Base-by-base conservation (phyloP, 805 yeast species). In the Kodamaea hsintzibuensis region DNA sequence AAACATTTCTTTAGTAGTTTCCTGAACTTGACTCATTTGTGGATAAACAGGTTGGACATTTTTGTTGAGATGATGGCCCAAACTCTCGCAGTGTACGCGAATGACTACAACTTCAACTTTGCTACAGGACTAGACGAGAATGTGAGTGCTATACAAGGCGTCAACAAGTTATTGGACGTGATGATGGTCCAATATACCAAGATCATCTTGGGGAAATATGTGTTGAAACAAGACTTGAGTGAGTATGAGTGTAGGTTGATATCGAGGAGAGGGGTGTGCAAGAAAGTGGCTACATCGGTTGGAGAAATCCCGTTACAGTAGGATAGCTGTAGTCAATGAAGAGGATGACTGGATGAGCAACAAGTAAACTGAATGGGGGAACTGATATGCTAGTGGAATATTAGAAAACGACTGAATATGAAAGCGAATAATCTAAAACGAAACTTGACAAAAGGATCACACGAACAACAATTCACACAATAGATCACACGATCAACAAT, bases 221-320 rank as follows among this genome's bases (percentile, higher is more conserved):
- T 76, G 19, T 60, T 76, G 49, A 74, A 73, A 59, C 57, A 70
- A 48, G 72, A 69, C 5, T 61, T 76, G 33, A 55, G 55, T 18
- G 57, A 49, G 2, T 35, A 42, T 7, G 70, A 69, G 19, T 75
- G 79, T 57, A 70, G 64, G 52, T 58, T 74, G 22, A 67, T 76
- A 27, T 62, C 59, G 48, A 61, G 80, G 43, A 58, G 80, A 49
- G 71, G 69, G 12, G 62, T 76, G 6, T 76, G 80, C 47, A 68
- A 61, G 50, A 74, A 65, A 57, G 78, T 79, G 1, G 76, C 77
- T 1, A 78, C 73, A 48, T 71, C 72, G 52, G 77, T 74, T 25
- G 75, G 75, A 13, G 67, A 73, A 55, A 75, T 76, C 33, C 79
- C 79, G 7, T 46, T 51, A 17, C 44, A 43, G n/a, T n/a, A n/a